phyloP scores from a whole-genome alignment of 768 basidiomycete genomes.

The Multifurca ochricompacta region DNA sequence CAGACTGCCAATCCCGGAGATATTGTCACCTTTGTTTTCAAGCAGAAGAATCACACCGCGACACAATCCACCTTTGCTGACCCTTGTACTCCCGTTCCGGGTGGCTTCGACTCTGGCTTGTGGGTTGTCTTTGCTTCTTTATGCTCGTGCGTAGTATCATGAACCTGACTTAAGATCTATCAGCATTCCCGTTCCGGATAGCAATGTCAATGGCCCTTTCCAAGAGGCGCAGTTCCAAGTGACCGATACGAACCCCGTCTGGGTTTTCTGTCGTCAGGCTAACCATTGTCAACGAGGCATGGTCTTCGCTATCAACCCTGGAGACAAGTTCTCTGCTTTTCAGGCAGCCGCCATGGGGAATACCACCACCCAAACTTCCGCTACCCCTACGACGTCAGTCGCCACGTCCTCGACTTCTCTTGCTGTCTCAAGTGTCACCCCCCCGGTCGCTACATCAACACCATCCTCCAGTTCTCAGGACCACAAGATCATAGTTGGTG shows the following conservation, averaged over 20 bases:
- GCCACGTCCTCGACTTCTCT: slow-evolving; percentile 23
- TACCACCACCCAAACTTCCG: slow-evolving; percentile 19
- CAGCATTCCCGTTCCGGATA: slow-evolving; percentile 42
- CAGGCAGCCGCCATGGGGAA: slow-evolving; percentile 41
- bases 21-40: slow-evolving; percentile 41
- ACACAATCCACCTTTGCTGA: slow-evolving; percentile 46
- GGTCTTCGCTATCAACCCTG: slow-evolving; percentile 63
- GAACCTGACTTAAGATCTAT: slow-evolving; percentile 24
- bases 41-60: slow-evolving; percentile 49
- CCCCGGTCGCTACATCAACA: slow-evolving; percentile 22
- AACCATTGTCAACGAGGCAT: slow-evolving; percentile 53
- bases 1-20: slow-evolving; percentile 44
- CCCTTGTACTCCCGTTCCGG: slow-evolving; percentile 36
- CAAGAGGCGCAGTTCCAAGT: slow-evolving; percentile 39
- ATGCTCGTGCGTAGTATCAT: neutral
- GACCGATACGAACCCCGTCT: slow-evolving; percentile 38
- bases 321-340: slow-evolving; percentile 46
- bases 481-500: slow-evolving; percentile 28
- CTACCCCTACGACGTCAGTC: neutral
- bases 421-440: slow-evolving; percentile 28
- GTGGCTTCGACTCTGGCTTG: slow-evolving; percentile 56
- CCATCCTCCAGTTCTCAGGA: slow-evolving; percentile 24
- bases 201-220: slow-evolving; percentile 35
- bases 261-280: slow-evolving; percentile 52
- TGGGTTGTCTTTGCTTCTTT: slow-evolving; percentile 27